Percentiles rank a stretch among this genome's conserved stretches.
These are phyloP conservation scores for Carnegiea gigantea DNA, from an alignment of 179 eudicot species.

Conservation along the genomic window DNA sequence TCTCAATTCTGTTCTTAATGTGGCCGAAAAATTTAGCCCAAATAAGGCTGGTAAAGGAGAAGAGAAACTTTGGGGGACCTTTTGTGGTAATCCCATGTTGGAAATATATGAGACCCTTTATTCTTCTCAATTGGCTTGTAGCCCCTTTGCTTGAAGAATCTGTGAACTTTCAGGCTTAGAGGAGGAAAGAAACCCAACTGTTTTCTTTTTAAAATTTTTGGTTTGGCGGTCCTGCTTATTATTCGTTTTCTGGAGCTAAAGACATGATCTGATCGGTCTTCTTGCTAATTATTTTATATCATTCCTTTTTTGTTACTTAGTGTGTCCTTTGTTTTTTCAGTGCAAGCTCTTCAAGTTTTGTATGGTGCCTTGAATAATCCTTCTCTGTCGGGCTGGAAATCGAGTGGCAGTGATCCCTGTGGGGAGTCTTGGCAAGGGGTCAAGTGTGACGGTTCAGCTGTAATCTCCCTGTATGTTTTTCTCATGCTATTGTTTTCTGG, in stretches of 20 bases:
- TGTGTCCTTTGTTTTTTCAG: slow-evolving; percentile 38
- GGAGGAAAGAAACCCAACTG: background rate
- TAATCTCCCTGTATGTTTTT: slow-evolving; percentile 69
- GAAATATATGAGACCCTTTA: slow-evolving; percentile 29
- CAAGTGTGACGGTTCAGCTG: slow-evolving; percentile 79
- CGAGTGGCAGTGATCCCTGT: slow-evolving; percentile 88
- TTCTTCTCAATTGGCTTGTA: slow-evolving; percentile 4
- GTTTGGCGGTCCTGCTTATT: background rate
- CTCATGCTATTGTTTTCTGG: slow-evolving; percentile 14
- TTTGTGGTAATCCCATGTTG: slow-evolving; percentile 20
- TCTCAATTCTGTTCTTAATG: slow-evolving; percentile 22
- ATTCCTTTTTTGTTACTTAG: background rate
- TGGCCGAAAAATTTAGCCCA: slow-evolving; percentile 20
- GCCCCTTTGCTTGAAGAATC: background rate
- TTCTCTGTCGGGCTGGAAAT: slow-evolving; percentile 70
- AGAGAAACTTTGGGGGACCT: slow-evolving; percentile 24
- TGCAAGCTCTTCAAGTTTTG: slow-evolving; percentile 76
- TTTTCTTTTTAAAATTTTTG: background rate
- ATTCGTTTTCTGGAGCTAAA: background rate
- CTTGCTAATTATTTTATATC: background rate
- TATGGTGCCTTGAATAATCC: slow-evolving; percentile 78
- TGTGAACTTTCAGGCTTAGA: slow-evolving; percentile 6
- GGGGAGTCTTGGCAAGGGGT: slow-evolving; percentile 92
- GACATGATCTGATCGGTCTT: background rate
- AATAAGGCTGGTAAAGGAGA: slow-evolving; percentile 15